Evolutionary conservation across 1,284 basidiomycete genomes (phyloP).

Genomic region (Ustilago vetiveriae): DNA sequence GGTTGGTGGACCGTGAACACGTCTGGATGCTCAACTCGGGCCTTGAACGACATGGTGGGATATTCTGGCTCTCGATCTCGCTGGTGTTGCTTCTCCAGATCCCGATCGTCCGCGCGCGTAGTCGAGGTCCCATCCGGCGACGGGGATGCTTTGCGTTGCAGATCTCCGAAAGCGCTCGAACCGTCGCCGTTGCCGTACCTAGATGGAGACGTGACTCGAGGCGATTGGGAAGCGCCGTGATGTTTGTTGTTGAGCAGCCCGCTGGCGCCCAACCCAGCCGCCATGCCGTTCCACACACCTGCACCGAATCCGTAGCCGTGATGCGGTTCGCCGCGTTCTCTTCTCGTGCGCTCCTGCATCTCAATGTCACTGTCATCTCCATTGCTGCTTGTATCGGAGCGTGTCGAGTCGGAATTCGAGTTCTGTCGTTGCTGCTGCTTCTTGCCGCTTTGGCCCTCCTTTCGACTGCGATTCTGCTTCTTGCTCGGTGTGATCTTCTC

Average conservation of each 20-base stretch:
- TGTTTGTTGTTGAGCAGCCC: slow-evolving; percentile 42
- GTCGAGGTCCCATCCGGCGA: slow-evolving; percentile 41
- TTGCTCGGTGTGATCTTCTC: slow-evolving; percentile 9
- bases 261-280: slow-evolving; percentile 40
- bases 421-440: slow-evolving; percentile 19
- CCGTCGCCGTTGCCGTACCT: neutral
- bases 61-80: slow-evolving; percentile 29
- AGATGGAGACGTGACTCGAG: slow-evolving; percentile 2
- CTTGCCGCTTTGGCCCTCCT: slow-evolving; percentile 9
- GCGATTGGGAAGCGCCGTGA: slow-evolving; percentile 4
- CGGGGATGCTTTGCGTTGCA: slow-evolving; percentile 27
- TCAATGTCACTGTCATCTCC: slow-evolving; percentile 33
- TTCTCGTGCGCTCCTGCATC: slow-evolving; percentile 27
- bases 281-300: slow-evolving; percentile 26
- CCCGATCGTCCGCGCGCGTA: slow-evolving; percentile 26
- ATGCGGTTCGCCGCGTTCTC: slow-evolving; percentile 15
- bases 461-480: slow-evolving; percentile 6
- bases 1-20: slow-evolving; percentile 60
- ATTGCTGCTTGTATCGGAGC: slow-evolving; percentile 25
- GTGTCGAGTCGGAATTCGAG: slow-evolving; percentile 29
- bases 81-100: slow-evolving; percentile 32
- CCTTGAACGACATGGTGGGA: slow-evolving; percentile 45
- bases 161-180: slow-evolving; percentile 8
- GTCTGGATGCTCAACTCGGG: slow-evolving; percentile 41
- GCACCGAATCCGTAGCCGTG: slow-evolving; percentile 35